phyloP scores from a whole-genome alignment of 805 yeast genomes.

The Saccharomycopsis amapae region DNA sequence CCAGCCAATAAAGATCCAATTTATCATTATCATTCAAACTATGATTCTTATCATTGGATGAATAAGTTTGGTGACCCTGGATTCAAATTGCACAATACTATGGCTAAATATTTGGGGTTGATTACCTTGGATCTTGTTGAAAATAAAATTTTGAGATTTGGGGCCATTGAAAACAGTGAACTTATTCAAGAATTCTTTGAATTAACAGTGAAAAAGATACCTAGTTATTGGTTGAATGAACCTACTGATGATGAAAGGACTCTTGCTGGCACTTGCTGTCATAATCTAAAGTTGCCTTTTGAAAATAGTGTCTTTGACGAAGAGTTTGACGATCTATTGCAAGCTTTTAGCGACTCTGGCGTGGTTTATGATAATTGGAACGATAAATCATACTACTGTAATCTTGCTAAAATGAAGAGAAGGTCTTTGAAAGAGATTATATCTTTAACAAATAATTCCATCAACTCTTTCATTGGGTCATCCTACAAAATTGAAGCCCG shows the following conservation, averaged over 20 bases:
- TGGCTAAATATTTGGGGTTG: constrained; percentile 49
- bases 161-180: constrained; percentile 26
- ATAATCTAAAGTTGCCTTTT: background rate
- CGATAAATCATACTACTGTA: too few relatives aligned
- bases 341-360: background rate
- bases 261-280: background rate
- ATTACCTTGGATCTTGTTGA: constrained; percentile 43
- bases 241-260: background rate
- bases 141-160: constrained; percentile 38
- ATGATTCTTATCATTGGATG: constrained; percentile 69
- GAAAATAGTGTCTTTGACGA: background rate
- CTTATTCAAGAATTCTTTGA: constrained; percentile 39
- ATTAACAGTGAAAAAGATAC: constrained; percentile 31
- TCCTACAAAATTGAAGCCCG: background rate
- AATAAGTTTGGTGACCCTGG: constrained; percentile 52
- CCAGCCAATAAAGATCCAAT: constrained; percentile 42
- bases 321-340: background rate
- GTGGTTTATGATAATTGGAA: too few relatives aligned
- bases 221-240: constrained; percentile 32
- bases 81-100: constrained; percentile 47
- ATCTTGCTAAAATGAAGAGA: background rate
- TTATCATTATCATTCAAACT: constrained; percentile 70
- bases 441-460: background rate
- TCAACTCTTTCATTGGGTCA: background rate
- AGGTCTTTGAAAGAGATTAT: constrained; percentile 1